Base-by-base conservation (phyloP, 768 basidiomycete genomes). In the Aureoboletus auriporus region DNA sequence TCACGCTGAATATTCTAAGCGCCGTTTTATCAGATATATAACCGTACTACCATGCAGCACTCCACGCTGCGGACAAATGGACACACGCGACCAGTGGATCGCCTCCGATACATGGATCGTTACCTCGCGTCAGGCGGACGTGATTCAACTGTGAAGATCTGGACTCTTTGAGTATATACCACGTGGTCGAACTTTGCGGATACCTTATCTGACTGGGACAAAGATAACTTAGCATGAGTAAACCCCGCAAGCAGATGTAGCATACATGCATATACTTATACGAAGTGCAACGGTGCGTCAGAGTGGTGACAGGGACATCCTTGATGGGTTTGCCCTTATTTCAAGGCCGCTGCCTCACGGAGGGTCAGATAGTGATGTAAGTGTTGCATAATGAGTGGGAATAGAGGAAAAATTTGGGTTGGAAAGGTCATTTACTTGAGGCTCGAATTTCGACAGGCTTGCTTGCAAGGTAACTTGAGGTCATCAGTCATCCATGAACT, bases 91-190 rank as follows among this genome's bases (percentile, higher is more conserved):
- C 94, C 95, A 0, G 86, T 85, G 27, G 90, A 93, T 69, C 79
- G 79, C 55, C 72, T 98, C 53, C 80, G 96, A 41, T 98, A 95
- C 70, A 95, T 96, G 85, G 96, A 98, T 68, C 83, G 87, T 41
- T 99, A 96, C 69, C 75, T 97, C 39, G 84, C 90, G 27, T 89
- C 89, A 8, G 96, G 96, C 30, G 93, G 86, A 42, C 80, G 87
- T 44, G 96, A 98, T 69, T 75, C 88, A 16, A 73, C 76, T 42
- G 78, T 95, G 56, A 96, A 94, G 72, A 84, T 95, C 54, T 97
- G 94, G 94, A 91, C 92, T 40, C 71, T 97, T 66, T 97, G 76
- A 75, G 33, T 20, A 9, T 44, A 46, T 50, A 47, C 54, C 47
- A 29, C 27, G 12, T 36, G 39, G 39, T 23, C 20, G 27, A 30